Evolutionary conservation across 176 grass and related monocot species (phyloP).

Genomic region (Triticum urartu): DNA sequence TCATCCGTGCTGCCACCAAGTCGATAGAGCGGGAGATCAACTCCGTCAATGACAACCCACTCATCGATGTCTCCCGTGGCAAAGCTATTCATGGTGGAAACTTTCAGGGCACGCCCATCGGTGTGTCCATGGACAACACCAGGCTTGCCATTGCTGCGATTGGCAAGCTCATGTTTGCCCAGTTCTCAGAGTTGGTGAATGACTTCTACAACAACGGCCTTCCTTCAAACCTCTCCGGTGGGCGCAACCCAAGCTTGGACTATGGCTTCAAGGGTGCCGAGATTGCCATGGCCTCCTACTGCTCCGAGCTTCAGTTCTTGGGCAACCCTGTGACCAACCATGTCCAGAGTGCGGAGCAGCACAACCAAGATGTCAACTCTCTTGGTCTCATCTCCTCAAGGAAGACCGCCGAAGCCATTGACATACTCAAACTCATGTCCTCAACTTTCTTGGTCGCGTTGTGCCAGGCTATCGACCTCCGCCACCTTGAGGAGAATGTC

Average conservation of each 20-base stretch:
- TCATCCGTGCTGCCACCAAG: slow-evolving; percentile 73
- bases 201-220: slow-evolving; percentile 90
- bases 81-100: slow-evolving; percentile 90
- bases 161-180: slow-evolving; percentile 91
- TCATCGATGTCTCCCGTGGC: slow-evolving; percentile 71
- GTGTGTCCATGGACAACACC: slow-evolving; percentile 96
- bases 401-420: slow-evolving; percentile 80
- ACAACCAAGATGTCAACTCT: slow-evolving; percentile 93
- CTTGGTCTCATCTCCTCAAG: slow-evolving; percentile 81
- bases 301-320: slow-evolving; percentile 87
- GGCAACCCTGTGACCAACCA: slow-evolving; percentile 88
- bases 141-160: slow-evolving; percentile 76
- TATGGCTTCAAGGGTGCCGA: slow-evolving; percentile 91
- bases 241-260: slow-evolving; percentile 84
- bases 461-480: slow-evolving; percentile 72
- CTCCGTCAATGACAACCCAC: slow-evolving; percentile 86
- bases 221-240: slow-evolving; percentile 74
- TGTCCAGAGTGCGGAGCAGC: slow-evolving; percentile 92
- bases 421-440: slow-evolving; percentile 88
- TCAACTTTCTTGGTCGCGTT: slow-evolving; percentile 75
- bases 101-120: slow-evolving; percentile 89
- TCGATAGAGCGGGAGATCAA: slow-evolving; percentile 85
- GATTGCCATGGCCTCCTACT: slow-evolving; percentile 91
- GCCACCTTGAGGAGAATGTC: slow-evolving; percentile 78
- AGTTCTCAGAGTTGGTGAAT: slow-evolving; percentile 86